A percentile compares a stretch with the other conserved stretches of the same genome.
Evolutionary conservation across 768 basidiomycete genomes (phyloP).

Genomic region (Stropharia rugosoannulata): DNA sequence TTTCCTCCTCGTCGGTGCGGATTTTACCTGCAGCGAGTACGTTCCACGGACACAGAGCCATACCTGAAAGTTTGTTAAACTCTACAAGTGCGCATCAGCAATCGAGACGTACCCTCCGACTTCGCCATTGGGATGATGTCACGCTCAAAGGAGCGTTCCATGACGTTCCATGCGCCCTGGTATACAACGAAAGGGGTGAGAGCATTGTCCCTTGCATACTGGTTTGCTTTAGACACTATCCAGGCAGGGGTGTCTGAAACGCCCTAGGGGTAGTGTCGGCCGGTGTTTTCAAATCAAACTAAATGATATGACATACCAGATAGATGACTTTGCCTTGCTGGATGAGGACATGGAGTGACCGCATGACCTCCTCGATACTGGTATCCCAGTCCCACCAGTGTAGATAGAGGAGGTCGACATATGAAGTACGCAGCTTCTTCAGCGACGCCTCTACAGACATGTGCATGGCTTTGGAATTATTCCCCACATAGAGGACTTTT

Average conservation of each 20-base stretch:
- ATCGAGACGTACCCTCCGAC: constrained; percentile 20
- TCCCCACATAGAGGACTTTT: constrained; percentile 44
- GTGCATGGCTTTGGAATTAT: constrained; percentile 35
- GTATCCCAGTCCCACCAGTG: constrained; percentile 55
- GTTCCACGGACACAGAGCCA: constrained; percentile 34
- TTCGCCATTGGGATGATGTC: constrained; percentile 51
- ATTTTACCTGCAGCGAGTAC: constrained; percentile 43
- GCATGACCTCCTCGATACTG: constrained; percentile 57
- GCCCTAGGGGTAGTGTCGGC: constrained; percentile 22
- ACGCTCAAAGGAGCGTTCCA: constrained; percentile 48
- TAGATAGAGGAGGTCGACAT: constrained; percentile 46
- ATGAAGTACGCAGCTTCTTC: constrained; percentile 42
- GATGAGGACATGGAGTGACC: constrained; percentile 49
- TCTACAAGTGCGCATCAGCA: neutral
- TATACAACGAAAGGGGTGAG: constrained; percentile 54
- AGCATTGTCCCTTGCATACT: constrained; percentile 47
- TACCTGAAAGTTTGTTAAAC: constrained; percentile 5
- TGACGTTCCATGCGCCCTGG: constrained; percentile 46
- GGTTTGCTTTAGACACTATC: constrained; percentile 48
- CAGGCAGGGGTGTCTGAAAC: constrained; percentile 46
- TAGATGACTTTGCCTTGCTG: constrained; percentile 53
- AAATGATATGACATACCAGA: constrained; percentile 19
- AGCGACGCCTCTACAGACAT: constrained; percentile 41
- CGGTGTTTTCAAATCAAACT: neutral
- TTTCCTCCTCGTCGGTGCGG: constrained; percentile 49